Percentiles rank a stretch among this genome's conserved stretches.
phyloP scores from a whole-genome alignment of 805 yeast species.

The Jamesozyma lodderae region DNA sequence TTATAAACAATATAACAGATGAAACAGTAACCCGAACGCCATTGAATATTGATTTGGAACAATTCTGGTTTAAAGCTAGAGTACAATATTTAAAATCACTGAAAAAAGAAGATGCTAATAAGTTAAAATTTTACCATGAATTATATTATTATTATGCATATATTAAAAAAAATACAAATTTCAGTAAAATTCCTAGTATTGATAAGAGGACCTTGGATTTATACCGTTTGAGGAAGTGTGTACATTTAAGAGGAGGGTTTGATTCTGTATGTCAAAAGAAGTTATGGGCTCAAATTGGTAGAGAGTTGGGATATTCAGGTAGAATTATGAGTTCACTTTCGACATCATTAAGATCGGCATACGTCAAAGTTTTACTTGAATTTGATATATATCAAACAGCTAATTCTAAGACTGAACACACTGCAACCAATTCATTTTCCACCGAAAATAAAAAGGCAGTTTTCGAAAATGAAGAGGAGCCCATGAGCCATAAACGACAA shows the following conservation, averaged over 20 bases:
- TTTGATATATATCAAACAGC: slow-evolving; percentile 18
- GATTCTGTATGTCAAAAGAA: slow-evolving; percentile 52
- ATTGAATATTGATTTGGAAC: slow-evolving; percentile 14
- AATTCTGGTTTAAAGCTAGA: slow-evolving; percentile 21
- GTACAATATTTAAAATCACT: slow-evolving; percentile 25
- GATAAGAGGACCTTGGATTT: slow-evolving; percentile 61
- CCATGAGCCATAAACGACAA: too few species aligned
- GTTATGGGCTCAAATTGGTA: slow-evolving; percentile 75
- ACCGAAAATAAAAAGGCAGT: too few species aligned
- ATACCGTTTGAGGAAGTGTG: slow-evolving; percentile 48
- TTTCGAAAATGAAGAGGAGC: too few species aligned
- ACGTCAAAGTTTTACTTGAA: slow-evolving; percentile 36
- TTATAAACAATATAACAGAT: slow-evolving; percentile 2
- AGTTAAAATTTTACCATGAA: slow-evolving; percentile 40
- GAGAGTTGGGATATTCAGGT: slow-evolving; percentile 71
- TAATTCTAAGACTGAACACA: slow-evolving; percentile 1
- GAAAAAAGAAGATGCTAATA: slow-evolving; percentile 32
- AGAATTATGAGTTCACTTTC: slow-evolving; percentile 63
- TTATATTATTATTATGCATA: slow-evolving; percentile 36
- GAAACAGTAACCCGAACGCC: slow-evolving; percentile 1
- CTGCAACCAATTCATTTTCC: too few species aligned
- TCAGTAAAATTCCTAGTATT: slow-evolving; percentile 50
- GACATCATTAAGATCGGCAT: slow-evolving; percentile 54
- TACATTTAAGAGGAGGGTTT: slow-evolving; percentile 59
- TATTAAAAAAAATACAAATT: slow-evolving; percentile 7